Evolutionary conservation across 176 grass and related monocot genomes (phyloP).

Genomic region (Oryza longistaminata): DNA sequence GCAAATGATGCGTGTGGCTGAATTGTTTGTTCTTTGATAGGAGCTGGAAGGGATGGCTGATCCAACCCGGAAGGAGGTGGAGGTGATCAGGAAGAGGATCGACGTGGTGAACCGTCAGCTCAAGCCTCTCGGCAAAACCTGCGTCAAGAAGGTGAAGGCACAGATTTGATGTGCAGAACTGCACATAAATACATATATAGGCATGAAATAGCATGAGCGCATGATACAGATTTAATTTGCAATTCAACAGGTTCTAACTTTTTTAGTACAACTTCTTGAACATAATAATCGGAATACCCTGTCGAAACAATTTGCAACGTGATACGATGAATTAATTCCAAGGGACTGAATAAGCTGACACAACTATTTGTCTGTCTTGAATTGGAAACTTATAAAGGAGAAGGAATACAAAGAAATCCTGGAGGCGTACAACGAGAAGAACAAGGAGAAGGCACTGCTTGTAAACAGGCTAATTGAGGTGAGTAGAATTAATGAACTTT

Average conservation of each 20-base stretch:
- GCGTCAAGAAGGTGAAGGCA: constrained; percentile 76
- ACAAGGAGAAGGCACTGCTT: constrained; percentile 83
- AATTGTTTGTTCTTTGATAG: constrained; percentile 25
- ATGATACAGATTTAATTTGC: background rate
- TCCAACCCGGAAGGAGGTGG: constrained; percentile 88
- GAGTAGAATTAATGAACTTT: background rate
- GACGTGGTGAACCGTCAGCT: constrained; percentile 79
- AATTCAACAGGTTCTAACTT: background rate
- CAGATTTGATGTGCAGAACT: background rate
- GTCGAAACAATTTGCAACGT: background rate
- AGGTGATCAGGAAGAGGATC: constrained; percentile 66
- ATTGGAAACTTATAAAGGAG: constrained; percentile 48
- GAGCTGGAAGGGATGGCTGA: constrained; percentile 91
- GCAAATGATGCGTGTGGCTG: background rate
- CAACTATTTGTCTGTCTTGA: background rate
- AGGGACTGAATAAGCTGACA: background rate
- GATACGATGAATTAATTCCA: background rate
- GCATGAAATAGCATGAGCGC: background rate
- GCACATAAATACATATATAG: background rate
- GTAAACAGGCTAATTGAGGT: constrained; percentile 92
- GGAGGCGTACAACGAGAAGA: constrained; percentile 89
- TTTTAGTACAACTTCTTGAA: background rate
- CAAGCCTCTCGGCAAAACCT: constrained; percentile 83
- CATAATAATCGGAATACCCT: background rate
- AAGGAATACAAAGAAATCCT: constrained; percentile 92